Conservation (phyloP, 2,329 filamentous ascomycete genomes). For the Raffaelea albimanens region DNA sequence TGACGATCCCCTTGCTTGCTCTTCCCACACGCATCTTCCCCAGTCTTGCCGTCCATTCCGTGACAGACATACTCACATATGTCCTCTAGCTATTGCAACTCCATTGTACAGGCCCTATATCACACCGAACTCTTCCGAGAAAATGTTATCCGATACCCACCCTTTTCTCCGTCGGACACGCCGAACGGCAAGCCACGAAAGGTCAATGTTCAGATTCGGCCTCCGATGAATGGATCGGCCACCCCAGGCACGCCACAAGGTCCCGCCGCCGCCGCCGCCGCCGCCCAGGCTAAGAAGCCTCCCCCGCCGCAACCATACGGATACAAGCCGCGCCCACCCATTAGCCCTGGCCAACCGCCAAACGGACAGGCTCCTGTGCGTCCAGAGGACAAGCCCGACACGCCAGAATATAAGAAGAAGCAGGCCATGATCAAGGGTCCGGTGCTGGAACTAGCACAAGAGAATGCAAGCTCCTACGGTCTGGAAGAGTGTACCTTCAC, state of each 20-base stretch:
- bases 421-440: slow-evolving; percentile 82
- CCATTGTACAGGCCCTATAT: slow-evolving; percentile 93
- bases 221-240: slow-evolving; percentile 36
- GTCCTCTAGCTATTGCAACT: slow-evolving; percentile 79
- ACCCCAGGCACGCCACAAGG: slow-evolving; percentile 23
- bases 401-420: slow-evolving; percentile 97
- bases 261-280: slow-evolving; percentile 12
- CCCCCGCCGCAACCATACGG: slow-evolving; percentile 44
- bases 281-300: slow-evolving; percentile 45
- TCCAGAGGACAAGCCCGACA: slow-evolving; percentile 88
- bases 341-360: slow-evolving; percentile 40
- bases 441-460: slow-evolving; percentile 73
- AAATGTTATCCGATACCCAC: slow-evolving; percentile 85
- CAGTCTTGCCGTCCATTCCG: not conserved
- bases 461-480: slow-evolving; percentile 70
- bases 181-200: slow-evolving; percentile 49
- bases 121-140: slow-evolving; percentile 92
- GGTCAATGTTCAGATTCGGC: slow-evolving; percentile 53
- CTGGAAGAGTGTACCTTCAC: slow-evolving; percentile 96
- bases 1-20: not conserved
- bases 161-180: slow-evolving; percentile 58
- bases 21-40: not conserved
- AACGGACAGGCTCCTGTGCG: slow-evolving; percentile 48
- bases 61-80: not conserved
- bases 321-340: slow-evolving; percentile 43